Evolutionary conservation across 257 asterid species (phyloP).

Genomic region (Salvia rosmarinus): DNA sequence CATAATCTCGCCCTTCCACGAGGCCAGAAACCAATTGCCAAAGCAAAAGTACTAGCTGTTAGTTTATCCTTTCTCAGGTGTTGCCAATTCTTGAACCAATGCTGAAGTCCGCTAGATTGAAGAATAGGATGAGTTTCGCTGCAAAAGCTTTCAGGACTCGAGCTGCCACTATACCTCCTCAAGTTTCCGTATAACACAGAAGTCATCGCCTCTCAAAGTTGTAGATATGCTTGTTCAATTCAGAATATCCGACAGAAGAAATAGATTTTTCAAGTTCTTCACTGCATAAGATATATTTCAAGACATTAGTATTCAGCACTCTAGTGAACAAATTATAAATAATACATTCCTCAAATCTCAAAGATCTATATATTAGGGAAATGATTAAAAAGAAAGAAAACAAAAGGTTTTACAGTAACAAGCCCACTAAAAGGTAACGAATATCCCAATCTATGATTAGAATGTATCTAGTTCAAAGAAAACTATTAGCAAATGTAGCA

Average conservation of each 20-base stretch:
- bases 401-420: background rate
- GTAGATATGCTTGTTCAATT: conserved; percentile 32
- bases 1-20: conserved; percentile 72
- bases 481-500: conserved; percentile 13
- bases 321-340: background rate
- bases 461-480: conserved; percentile 4
- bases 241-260: conserved; percentile 34
- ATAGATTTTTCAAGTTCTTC: conserved; percentile 45
- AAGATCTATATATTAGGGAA: background rate
- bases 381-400: background rate
- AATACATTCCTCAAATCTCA: background rate
- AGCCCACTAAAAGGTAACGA: background rate
- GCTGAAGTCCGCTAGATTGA: conserved; percentile 48
- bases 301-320: conserved; percentile 10
- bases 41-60: conserved; percentile 85
- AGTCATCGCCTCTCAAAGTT: conserved; percentile 28
- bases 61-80: conserved; percentile 69
- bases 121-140: conserved; percentile 45
- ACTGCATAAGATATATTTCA: conserved; percentile 41
- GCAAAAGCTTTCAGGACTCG: conserved; percentile 18
- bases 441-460: background rate
- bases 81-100: conserved; percentile 93
- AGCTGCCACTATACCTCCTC: conserved; percentile 39
- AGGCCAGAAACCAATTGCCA: conserved; percentile 82
- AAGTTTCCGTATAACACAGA: conserved; percentile 27